Evolutionary conservation across 2,329 filamentous ascomycete species (phyloP), one percentile per base, ranked within the genome.

Genomic region (Scedosporium dehoogii): DNA sequence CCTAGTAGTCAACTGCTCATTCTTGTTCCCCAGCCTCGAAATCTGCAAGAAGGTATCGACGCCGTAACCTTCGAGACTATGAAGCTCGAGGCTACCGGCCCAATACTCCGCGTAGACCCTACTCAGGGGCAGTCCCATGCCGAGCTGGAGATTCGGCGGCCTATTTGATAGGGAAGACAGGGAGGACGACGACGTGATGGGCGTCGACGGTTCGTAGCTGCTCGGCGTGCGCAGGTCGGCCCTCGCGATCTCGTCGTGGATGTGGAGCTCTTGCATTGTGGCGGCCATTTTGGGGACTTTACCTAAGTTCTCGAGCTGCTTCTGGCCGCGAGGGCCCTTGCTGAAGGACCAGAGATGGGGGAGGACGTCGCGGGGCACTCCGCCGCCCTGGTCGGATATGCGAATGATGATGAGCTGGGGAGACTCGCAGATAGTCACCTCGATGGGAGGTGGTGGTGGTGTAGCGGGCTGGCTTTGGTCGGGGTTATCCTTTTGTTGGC

Each of bases 81-180:
- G 93, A 63, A 97, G 75, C 69, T 96, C 90, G 7, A 99, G 78
- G 69, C 85, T 94, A 25, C 94, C 94, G 2, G 94, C 94, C 94
- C 94, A 99, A 74, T 97, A 97, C 74, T 97, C 93, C 29, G 93
- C 92, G 74, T 97, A 99, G 2, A 97, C 90, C 65, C 91, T 85
- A 69, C 92, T 96, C 76, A 99, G 87, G 0, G 94, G 94, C 60
- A 99, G 75, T 1, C 94, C 94, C 82, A 99, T 96, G 3, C 94
- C 94, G 1, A 99, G 81, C 10, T 91, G 85, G 65, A 97, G 78
- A 71, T 96, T 89, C 0, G 94, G 93, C 18, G 92, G 91, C 42
- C 94, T 83, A 63, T 87, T 89, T 1, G 91, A 91, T 51, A 99
- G 79, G 1, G 89, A 87, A 10, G 89, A 86, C 27, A 99, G 79